These are phyloP conservation scores for Capsella rubella DNA, from an alignment of 441 rosid genomes.

Conservation along the genomic window DNA sequence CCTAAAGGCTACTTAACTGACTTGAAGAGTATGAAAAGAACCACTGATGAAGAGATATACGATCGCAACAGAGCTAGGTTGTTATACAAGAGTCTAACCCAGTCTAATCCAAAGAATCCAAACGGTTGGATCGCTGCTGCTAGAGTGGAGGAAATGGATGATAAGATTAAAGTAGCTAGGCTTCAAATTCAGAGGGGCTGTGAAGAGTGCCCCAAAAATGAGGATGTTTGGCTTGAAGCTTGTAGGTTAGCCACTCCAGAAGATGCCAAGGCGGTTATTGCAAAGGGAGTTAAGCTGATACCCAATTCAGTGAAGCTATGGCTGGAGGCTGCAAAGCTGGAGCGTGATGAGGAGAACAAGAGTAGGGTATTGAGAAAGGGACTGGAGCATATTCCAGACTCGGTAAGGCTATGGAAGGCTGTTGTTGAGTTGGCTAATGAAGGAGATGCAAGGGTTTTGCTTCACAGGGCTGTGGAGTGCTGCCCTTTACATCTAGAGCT, in stretches of 20 bases:
- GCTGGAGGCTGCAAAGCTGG: conserved; percentile 93
- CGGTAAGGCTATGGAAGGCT: conserved; percentile 95
- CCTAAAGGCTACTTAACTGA: conserved; percentile 95
- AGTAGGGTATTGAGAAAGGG: conserved; percentile 95
- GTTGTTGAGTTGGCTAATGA: conserved; percentile 85
- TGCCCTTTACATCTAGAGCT: conserved; percentile 92
- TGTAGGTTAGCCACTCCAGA: conserved; percentile 87
- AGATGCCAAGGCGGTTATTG: conserved; percentile 93
- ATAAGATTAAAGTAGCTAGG: conserved; percentile 87
- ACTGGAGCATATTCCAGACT: conserved; percentile 83
- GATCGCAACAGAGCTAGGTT: conserved; percentile 94
- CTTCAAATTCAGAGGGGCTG: conserved; percentile 85
- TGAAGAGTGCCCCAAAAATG: conserved; percentile 90
- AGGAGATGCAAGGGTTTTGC: conserved; percentile 83
- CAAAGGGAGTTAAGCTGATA: conserved; percentile 80
- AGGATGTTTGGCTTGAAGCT: conserved; percentile 96
- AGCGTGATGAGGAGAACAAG: conserved; percentile 75
- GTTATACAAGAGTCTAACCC: conserved; percentile 85
- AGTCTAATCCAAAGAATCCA: conserved; percentile 89
- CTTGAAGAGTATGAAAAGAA: conserved; percentile 95
- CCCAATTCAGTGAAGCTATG: conserved; percentile 94
- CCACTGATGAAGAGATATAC: conserved; percentile 93
- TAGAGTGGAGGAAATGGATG: conserved; percentile 96
- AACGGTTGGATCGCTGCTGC: conserved; percentile 98
- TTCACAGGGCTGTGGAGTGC: conserved; percentile 93